Conservation (phyloP, 768 basidiomycete species). For the Lepiota brunneoincarnata region DNA sequence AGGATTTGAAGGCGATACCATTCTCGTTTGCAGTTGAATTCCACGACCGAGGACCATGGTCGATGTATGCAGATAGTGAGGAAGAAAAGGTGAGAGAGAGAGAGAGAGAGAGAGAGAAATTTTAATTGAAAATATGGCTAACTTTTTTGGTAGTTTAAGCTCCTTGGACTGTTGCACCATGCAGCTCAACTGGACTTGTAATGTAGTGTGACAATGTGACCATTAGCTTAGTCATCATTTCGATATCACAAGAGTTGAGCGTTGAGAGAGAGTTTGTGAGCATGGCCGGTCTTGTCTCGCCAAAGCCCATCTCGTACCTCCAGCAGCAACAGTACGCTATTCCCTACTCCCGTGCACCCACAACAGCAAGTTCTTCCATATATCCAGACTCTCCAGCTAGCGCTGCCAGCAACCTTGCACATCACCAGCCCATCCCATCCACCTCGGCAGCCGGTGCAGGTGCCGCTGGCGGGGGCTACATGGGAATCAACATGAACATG, state of each 20-base stretch:
- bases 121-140: neutral
- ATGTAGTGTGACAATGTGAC: conserved; percentile 12
- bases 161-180: conserved; percentile 45
- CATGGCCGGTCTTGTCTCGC: conserved; percentile 65
- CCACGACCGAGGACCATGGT: conserved; percentile 47
- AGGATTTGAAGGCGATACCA: conserved; percentile 62
- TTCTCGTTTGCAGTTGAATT: conserved; percentile 69
- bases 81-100: conserved; percentile 51
- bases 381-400: conserved; percentile 69
- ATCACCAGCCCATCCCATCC: conserved; percentile 39
- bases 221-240: conserved; percentile 7
- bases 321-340: conserved; percentile 60
- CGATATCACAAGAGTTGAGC: neutral
- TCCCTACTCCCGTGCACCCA: conserved; percentile 55
- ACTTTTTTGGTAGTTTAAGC: conserved; percentile 32
- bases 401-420: conserved; percentile 48
- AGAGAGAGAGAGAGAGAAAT: too few species aligned
- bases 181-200: conserved; percentile 34
- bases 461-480: neutral
- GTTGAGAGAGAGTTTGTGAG: neutral
- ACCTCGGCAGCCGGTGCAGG: neutral
- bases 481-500: conserved; percentile 9
- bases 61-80: conserved; percentile 60
- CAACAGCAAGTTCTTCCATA: conserved; percentile 36
- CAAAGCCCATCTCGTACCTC: conserved; percentile 60